Evolutionary conservation across 129 eudicot species (phyloP), one percentile per base, ranked within the genome.

Genomic region (Scalesia atractyloides): DNA sequence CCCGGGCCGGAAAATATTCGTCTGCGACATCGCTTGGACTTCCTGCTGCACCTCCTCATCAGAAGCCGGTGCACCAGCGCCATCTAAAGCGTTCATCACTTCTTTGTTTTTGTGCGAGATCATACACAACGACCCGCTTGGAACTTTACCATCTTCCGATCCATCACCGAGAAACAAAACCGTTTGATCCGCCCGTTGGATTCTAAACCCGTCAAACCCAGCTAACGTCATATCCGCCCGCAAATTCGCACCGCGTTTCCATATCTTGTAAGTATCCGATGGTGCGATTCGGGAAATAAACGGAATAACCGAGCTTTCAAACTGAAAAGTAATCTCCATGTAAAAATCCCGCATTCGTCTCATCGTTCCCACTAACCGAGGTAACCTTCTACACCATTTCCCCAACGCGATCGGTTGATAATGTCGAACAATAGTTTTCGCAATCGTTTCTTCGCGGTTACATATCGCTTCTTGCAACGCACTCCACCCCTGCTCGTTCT

Each of bases 381-480:
- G 97, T 72, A 91, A 79, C 51, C 97, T 79, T 15, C 97, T 77
- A 76, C 97, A 88, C 97, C 97, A 91, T 72, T 91, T 91, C 0
- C 87, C 97, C 97, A 96, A 91, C 9, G 97, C 97, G 16, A 88
- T 73, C 14, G 93, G 97, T 61, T 91, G 97, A 75, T 91, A 88
- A 69, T 91, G 97, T 74, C 90, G 46, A 39, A 87, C 97, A 20
- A 91, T 91, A 52, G 79, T 84, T 68, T 68, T 86, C 0, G 96
- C 97, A 64, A 91, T 84, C 5, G 60, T 74, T 83, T 91, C 97
- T 60, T 86, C 89, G 18, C 87, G 75, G 66, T 78, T 88, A 15
- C 97, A 91, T 4, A 91, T 85, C 0, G 97, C 97, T 74, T 91
- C 97, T 73, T 91, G 97, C 9, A 91, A 62, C 0, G 97, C 93